Evolutionary conservation across 495 filamentous ascomycete genomes (phyloP).

Genomic region (Penicillium odoratum): DNA sequence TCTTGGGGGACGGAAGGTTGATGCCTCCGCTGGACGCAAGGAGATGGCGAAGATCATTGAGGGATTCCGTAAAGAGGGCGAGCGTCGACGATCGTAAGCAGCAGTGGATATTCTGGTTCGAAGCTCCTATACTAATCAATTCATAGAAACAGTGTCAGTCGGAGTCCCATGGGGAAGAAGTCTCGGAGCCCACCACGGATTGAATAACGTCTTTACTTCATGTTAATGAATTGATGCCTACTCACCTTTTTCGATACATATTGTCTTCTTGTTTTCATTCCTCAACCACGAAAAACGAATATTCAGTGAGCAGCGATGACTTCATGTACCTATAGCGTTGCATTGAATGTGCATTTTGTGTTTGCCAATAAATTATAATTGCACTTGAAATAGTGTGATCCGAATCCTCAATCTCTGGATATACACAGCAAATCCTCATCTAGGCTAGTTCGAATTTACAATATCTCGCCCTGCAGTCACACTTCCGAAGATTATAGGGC

Average conservation of each 20-base stretch:
- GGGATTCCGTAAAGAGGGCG: conserved; percentile 75
- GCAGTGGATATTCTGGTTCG: background rate
- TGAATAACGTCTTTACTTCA: conserved; percentile 26
- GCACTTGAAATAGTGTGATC: background rate
- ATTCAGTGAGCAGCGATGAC: conserved; percentile 9
- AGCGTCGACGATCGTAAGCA: conserved; percentile 73
- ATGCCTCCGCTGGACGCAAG: conserved; percentile 73
- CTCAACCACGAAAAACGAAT: conserved; percentile 3
- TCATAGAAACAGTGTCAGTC: conserved; percentile 32
- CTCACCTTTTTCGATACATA: conserved; percentile 20
- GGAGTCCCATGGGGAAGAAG: conserved; percentile 38
- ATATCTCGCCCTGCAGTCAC: background rate
- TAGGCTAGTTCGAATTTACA: background rate
- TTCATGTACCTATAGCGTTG: conserved; percentile 3
- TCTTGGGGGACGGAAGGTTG: conserved; percentile 74
- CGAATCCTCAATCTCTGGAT: background rate
- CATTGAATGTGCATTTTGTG: background rate
- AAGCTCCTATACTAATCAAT: conserved; percentile 1
- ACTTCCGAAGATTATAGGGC: background rate
- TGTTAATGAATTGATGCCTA: conserved; percentile 20
- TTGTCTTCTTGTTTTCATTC: background rate
- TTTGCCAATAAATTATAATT: background rate
- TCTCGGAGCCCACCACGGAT: conserved; percentile 48
- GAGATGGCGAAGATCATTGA: conserved; percentile 90
- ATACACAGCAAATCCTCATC: background rate